Evolutionary conservation across 225 moss, liverwort and hornwort genomes (phyloP), one percentile per base, ranked within the genome.

Genomic region (Marchantia paleacea): DNA sequence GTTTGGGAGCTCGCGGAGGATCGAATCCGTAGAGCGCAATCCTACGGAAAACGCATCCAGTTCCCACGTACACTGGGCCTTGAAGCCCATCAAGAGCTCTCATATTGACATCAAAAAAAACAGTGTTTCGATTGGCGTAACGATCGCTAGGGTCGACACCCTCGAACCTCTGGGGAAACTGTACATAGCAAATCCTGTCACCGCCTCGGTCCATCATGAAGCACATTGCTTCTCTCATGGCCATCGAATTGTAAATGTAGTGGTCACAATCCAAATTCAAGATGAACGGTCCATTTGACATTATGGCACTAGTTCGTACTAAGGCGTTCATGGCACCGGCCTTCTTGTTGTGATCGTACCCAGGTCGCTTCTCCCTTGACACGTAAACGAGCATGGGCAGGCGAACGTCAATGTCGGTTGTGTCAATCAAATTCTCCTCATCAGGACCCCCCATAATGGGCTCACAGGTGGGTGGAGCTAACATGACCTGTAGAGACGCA

Each of bases 31-130:
- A 95, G 0, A 95, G 80, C 16, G 95, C 95, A 13, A 89, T 89
- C 66, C 95, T 81, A 14, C 95, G 87, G 86, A 95, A 95, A 52
- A 89, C 88, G 55, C 93, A 93, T 57, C 95, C 95, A 0, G 95
- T 95, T 29, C 95, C 95, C 31, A 95, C 95, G 69, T 95, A 95
- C 3, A 95, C 91, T 22, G 95, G 95, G 16, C 95, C 95, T 84
- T 95, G 95, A 8, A 95, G 82, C 9, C 95, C 95, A 75, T 95
- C 94, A 5, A 95, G 64, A 52, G 94, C 94, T 73, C 92, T 84
- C 94, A 95, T 95, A 60, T 95, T 95, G 29, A 95, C 92, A 61
- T 95, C 95, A 72, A 95, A 95, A 85, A 95, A 95, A 55, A 95
- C 95, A 14, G 95, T 95, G 75, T 95, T 95, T 65, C 91, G 91